These are phyloP conservation scores for Scutellaria galericulata DNA, from an alignment of 257 asterid species.

Conservation along the genomic window DNA sequence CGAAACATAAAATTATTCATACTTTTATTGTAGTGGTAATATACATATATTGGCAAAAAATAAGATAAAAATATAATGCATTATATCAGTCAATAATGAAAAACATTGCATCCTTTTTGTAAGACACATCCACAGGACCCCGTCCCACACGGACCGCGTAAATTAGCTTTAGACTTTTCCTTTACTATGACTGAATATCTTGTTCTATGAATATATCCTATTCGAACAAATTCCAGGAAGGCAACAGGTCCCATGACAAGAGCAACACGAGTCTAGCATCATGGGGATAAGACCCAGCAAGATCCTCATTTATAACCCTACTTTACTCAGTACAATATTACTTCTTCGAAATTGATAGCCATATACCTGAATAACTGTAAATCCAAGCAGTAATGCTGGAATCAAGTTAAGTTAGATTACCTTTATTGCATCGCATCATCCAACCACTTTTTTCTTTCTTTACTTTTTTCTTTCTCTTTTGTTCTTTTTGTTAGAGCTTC, in stretches of 20 bases:
- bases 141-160: background rate
- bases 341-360: background rate
- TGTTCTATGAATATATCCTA: background rate
- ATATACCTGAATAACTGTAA: slow-evolving; percentile 3
- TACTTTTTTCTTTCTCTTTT: background rate
- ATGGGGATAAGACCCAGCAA: background rate
- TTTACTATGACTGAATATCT: background rate
- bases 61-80: too few species aligned
- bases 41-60: too few species aligned
- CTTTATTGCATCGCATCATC: slow-evolving; percentile 24
- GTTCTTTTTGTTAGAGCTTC: slow-evolving; percentile 35
- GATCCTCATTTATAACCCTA: slow-evolving; percentile 22
- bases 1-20: too few species aligned
- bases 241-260: slow-evolving; percentile 20
- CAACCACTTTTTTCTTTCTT: slow-evolving; percentile 13
- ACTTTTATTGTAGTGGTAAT: too few species aligned
- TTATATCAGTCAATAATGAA: background rate
- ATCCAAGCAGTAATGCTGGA: slow-evolving; percentile 18
- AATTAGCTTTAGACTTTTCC: background rate
- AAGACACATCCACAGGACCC: background rate
- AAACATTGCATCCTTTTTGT: background rate
- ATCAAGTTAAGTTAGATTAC: slow-evolving; percentile 24
- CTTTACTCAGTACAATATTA: background rate
- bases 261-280: slow-evolving; percentile 17
- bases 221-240: background rate